Evolutionary conservation across 129 eudicot genomes (phyloP), one percentile per base, ranked within the genome.

Genomic region (Escallonia rubra): DNA sequence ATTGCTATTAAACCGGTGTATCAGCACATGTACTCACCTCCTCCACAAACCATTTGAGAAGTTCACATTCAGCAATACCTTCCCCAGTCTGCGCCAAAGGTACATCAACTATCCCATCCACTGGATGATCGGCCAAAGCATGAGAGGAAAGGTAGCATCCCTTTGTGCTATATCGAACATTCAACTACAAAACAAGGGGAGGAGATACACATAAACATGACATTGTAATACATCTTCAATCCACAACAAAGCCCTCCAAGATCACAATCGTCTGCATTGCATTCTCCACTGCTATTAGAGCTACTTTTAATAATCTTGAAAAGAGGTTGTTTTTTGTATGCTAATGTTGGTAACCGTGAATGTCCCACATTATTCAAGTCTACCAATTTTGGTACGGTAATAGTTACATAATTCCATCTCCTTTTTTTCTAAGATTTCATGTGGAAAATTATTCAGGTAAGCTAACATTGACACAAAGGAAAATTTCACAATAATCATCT

Each of bases 31-130:
- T 15, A 78, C 83, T 79, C 64, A 94, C 99, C 90, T 87, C 94
- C 63, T 82, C 69, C 41, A 94, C 97, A 83, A 84, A 94, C 97
- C 99, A 94, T 75, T 94, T 81, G 60, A 94, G 87, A 59, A 94
- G 96, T 74, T 94, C 99, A 75, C 99, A 94, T 71, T 94, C 99
- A 39, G 97, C 99, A 75, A 94, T 94, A 43, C 99, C 99, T 85
- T 94, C 99, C 46, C 99, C 99, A 7, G 99, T 94, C 77, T 94
- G 99, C 15, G 99, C 99, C 78, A 94, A 80, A 41, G 97, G 97
- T 61, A 94, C 77, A 50, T 89, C 99, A 50, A 94, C 76, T 56
- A 82, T 68, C 23, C 93, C 95, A 53, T 57, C 80, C 53, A 63
- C 15, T 16, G 72, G 72, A 59, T 55, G 73, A 68, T 74, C 87